Conservation (phyloP, 495 filamentous ascomycete species). For the Chaetomidium leptoderma region DNA sequence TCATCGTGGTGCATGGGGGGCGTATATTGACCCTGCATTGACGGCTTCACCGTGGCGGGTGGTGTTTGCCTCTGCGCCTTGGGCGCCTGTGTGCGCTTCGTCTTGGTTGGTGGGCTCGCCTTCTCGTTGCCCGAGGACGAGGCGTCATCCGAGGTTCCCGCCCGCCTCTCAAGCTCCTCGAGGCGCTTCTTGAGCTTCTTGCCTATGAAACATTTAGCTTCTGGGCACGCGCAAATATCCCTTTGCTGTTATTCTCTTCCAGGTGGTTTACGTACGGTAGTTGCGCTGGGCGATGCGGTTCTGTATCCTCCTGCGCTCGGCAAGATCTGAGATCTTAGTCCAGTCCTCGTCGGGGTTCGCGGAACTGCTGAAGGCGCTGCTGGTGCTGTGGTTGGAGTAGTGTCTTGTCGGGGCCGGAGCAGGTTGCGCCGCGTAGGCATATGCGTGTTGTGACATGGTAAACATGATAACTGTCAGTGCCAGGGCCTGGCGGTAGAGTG, state of each 20-base stretch:
- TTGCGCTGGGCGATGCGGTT: slow-evolving; percentile 97
- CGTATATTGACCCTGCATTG: slow-evolving; percentile 56
- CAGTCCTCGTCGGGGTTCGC: slow-evolving; percentile 98
- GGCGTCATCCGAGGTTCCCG: slow-evolving; percentile 72
- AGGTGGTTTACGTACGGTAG: slow-evolving; percentile 71
- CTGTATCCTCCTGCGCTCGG: slow-evolving; percentile 90
- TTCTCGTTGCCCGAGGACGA: slow-evolving; percentile 49
- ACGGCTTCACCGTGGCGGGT: slow-evolving; percentile 34
- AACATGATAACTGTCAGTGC: slow-evolving; percentile 36
- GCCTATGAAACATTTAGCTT: slow-evolving; percentile 50
- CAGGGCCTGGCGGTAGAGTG: not conserved
- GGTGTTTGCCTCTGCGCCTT: slow-evolving; percentile 36
- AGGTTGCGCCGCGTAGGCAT: slow-evolving; percentile 38
- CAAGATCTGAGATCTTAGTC: slow-evolving; percentile 98
- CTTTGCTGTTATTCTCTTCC: not conserved
- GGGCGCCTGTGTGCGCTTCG: slow-evolving; percentile 36
- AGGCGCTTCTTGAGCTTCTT: slow-evolving; percentile 98
- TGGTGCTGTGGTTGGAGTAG: slow-evolving; percentile 67
- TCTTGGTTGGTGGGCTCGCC: slow-evolving; percentile 45
- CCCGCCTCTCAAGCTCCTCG: slow-evolving; percentile 91
- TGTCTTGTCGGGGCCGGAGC: slow-evolving; percentile 50
- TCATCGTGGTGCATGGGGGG: slow-evolving; percentile 52
- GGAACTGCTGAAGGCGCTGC: slow-evolving; percentile 93
- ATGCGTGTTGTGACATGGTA: slow-evolving; percentile 44
- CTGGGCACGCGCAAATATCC: not conserved